Evolutionary conservation across 768 basidiomycete genomes (phyloP).

Genomic region (Tephrocybe sp.): DNA sequence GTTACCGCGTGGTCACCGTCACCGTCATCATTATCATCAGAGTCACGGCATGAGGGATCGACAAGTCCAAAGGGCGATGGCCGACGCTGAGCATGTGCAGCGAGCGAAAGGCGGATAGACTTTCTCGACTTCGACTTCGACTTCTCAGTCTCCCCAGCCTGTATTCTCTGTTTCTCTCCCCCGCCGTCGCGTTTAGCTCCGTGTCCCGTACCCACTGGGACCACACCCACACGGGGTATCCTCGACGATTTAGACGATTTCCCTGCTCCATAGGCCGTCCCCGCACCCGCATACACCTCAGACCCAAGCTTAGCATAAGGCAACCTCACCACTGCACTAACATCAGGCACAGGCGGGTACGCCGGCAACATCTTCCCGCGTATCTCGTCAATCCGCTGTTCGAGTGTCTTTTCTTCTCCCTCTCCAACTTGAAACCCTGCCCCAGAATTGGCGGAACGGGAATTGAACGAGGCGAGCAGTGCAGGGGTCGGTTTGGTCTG

Average conservation of each 20-base stretch:
- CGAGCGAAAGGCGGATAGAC: constrained; percentile 26
- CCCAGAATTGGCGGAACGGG: constrained; percentile 5
- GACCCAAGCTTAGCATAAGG: constrained; percentile 1
- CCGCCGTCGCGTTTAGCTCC: neutral
- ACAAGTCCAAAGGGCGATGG: constrained; percentile 25
- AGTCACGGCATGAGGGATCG: neutral
- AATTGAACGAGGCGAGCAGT: constrained; percentile 18
- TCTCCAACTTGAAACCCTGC: neutral
- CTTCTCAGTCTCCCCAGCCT: neutral
- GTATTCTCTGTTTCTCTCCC: neutral
- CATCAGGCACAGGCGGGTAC: constrained; percentile 25
- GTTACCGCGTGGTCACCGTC: constrained; percentile 3
- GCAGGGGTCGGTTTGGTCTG: constrained; percentile 20
- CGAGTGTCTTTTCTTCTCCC: constrained; percentile 7
- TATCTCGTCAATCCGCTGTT: constrained; percentile 26
- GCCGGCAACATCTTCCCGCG: constrained; percentile 22
- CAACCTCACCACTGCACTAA: constrained; percentile 1
- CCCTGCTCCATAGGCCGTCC: no score
- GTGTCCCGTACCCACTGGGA: no score
- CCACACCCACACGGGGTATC: constrained; percentile 5
- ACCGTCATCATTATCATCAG: neutral
- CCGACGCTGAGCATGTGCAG: constrained; percentile 16
- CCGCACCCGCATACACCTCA: no score
- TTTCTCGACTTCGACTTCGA: constrained; percentile 11
- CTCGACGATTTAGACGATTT: neutral